Base-by-base conservation (phyloP, 2,329 filamentous ascomycete species). In the Rhexocercosporidium sp. region DNA sequence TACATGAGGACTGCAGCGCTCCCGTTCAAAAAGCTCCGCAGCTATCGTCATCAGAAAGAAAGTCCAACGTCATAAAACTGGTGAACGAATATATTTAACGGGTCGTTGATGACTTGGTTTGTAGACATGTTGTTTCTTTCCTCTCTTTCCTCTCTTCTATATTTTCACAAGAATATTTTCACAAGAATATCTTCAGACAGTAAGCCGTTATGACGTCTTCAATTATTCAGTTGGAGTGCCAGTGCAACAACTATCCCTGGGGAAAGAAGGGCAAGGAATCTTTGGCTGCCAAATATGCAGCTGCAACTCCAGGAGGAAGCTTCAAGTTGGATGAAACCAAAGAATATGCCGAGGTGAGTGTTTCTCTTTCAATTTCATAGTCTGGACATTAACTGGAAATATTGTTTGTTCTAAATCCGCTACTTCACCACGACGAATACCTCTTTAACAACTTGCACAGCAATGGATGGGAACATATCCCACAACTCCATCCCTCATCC, bases 391-490 rank as follows among this genome's bases (percentile, higher is more conserved):
- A 2, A 3, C 12, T 6, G 8, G 34, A 37, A 6, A 37, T 37
- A 2, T 37, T 11, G 2, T 11, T 11, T 3, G 3, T 7, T 37
- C 8, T 11, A 3, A 22, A 47, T 9, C 44, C 7, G 20, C 41
- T 12, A 9, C 44, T 22, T 12, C 1, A 9, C 18, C 9, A 22
- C n/a, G n/a, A 8, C 11, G 3, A 47, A 22, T 20, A 47, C 44
- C n/a, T 20, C 20, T 16, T n/a, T 57, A 37, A 53, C 20, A 49
- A 31, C 44, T n/a, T 31, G 27, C 14, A 3, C 16, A 68, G 68
- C 56, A 81, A 70, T 62, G 66, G 79, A 88, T 90, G 84, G 82
- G 91, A 90, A 92, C 91, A 53, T 93, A 94, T 75, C 90, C 90
- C 0, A 87, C 87, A 46, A 85, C 90, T 29, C 90, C 90, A 0